A percentile compares a stretch with the other conserved stretches of the same genome.
Evolutionary conservation across 345 rosid species (phyloP).

Genomic region (Dovyalis caffra): DNA sequence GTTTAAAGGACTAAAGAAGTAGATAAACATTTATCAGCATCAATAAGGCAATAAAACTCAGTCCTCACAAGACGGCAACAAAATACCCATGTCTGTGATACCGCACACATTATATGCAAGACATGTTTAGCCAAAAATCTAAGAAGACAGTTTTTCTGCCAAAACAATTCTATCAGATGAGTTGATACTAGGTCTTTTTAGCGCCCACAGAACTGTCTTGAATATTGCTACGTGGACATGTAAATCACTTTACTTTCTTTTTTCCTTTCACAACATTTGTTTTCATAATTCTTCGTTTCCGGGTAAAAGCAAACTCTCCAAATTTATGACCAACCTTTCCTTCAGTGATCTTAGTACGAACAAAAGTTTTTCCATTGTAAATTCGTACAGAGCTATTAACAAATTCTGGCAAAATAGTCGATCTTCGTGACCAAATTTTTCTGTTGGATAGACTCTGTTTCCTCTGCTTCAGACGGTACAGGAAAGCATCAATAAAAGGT

Average conservation of each 20-base stretch:
- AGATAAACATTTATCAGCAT: neutral
- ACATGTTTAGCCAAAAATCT: too few species aligned
- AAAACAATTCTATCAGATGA: too few species aligned
- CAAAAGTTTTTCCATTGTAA: slow-evolving; percentile 23
- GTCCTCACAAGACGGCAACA: neutral
- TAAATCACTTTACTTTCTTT: too few species aligned
- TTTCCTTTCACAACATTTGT: too few species aligned
- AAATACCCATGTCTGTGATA: neutral
- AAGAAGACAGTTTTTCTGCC: too few species aligned
- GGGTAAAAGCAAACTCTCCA: too few species aligned
- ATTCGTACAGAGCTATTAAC: slow-evolving; percentile 29
- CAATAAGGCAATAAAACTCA: neutral
- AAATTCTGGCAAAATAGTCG: slow-evolving; percentile 32
- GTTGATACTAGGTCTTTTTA: too few species aligned
- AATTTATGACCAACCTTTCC: slow-evolving; percentile 22
- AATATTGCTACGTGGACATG: too few species aligned
- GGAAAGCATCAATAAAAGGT: neutral
- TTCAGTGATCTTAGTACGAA: neutral
- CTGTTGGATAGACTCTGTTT: neutral
- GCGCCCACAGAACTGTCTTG: too few species aligned
- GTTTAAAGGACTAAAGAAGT: neutral
- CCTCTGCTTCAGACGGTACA: neutral
- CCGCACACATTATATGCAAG: too few species aligned
- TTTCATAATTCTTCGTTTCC: too few species aligned
- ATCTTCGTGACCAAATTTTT: slow-evolving; percentile 14